Conservation (phyloP, 768 basidiomycete genomes). For the Cytidiella melzeri region DNA sequence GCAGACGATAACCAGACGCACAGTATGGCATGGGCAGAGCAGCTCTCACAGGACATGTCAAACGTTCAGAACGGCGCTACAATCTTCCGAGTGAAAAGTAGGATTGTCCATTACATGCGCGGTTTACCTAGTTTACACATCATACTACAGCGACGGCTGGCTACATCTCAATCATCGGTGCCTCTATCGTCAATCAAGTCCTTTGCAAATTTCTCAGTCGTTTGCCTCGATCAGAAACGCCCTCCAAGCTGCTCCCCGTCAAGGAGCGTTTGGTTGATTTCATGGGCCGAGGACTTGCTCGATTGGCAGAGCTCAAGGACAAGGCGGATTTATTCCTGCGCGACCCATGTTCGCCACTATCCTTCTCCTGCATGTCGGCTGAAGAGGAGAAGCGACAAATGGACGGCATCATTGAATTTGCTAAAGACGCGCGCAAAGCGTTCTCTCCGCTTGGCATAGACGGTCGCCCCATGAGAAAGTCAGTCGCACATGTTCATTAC, state of each 20-base stretch:
- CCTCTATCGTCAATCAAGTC: constrained; percentile 58
- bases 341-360: constrained; percentile 55
- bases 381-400: constrained; percentile 48
- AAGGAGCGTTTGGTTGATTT: constrained; percentile 35
- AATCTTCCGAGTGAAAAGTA: constrained; percentile 60
- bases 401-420: constrained; percentile 41
- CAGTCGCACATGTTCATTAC: no score
- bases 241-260: constrained; percentile 43
- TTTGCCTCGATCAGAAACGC: constrained; percentile 35
- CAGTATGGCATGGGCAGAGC: constrained; percentile 52
- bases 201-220: constrained; percentile 56
- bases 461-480: constrained; percentile 61
- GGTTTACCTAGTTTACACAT: not conserved
- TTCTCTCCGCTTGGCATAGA: constrained; percentile 54
- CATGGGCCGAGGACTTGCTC: constrained; percentile 48
- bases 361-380: constrained; percentile 57
- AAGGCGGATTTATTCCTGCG: constrained; percentile 41
- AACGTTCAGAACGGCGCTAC: constrained; percentile 44
- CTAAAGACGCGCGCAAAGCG: constrained; percentile 36
- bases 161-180: constrained; percentile 48
- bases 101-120: constrained; percentile 1
- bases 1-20: constrained; percentile 53
- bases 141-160: constrained; percentile 29
- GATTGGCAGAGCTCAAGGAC: constrained; percentile 44
- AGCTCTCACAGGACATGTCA: constrained; percentile 40